These are phyloP conservation scores for Pinguiococcus pyrenoidosus DNA, from an alignment of 108 stramenopile species.

Conservation along the genomic window DNA sequence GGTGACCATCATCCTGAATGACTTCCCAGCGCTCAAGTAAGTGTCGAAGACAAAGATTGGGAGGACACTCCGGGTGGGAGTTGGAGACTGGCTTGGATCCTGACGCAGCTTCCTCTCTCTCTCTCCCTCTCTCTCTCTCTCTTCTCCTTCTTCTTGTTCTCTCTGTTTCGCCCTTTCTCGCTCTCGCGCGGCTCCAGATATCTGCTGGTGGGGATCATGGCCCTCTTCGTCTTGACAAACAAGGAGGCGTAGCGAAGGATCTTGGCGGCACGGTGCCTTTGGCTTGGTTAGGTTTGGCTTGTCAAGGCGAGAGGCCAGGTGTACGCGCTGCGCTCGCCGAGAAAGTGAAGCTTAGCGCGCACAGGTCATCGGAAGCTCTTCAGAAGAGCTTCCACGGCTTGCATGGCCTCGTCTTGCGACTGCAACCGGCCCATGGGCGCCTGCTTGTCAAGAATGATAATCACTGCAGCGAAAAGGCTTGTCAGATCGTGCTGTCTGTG, in stretches of 20 bases:
- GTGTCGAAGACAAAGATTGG: not conserved
- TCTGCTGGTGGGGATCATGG: slow-evolving; percentile 94
- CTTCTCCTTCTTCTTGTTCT: not conserved
- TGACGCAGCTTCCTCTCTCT: not conserved
- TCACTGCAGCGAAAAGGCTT: too few relatives aligned
- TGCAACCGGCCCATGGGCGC: too few relatives aligned
- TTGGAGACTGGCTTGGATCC: not conserved
- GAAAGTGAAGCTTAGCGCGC: too few relatives aligned
- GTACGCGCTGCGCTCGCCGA: too few relatives aligned
- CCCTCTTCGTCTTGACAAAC: slow-evolving; percentile 90
- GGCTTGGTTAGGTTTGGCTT: too few relatives aligned
- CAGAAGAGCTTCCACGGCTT: too few relatives aligned
- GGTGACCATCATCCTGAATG: slow-evolving; percentile 98
- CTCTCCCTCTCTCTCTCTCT: not conserved
- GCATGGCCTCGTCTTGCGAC: too few relatives aligned
- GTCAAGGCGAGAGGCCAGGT: too few relatives aligned
- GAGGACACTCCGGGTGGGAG: not conserved
- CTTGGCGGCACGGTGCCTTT: too few relatives aligned
- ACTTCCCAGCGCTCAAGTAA: slow-evolving; percentile 92
- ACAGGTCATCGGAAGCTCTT: too few relatives aligned
- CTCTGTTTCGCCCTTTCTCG: not conserved
- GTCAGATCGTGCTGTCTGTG: too few relatives aligned
- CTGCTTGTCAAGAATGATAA: too few relatives aligned
- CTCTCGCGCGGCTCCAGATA: slow-evolving; percentile 15
- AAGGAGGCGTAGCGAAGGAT: slow-evolving; percentile 74